Evolutionary conservation across 108 stramenopile species (phyloP), one percentile per base, ranked within the genome.

Genomic region (Nitzschia sp.): DNA sequence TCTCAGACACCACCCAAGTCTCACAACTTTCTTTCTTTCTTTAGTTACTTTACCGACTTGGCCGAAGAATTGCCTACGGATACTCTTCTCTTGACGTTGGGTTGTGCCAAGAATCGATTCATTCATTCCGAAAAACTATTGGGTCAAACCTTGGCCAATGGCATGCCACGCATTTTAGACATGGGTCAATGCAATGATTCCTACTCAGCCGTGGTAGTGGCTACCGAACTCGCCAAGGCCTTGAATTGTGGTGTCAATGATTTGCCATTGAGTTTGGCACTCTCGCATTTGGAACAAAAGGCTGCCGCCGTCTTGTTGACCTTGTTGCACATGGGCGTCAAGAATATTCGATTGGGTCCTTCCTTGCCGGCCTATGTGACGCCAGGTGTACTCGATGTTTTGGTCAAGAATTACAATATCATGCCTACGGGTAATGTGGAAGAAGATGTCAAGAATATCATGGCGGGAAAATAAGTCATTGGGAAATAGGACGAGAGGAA

Each of bases 161-260:
- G 88, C 15, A 78, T 94, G 70, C 90, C 93, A 0, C 81, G 93
- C 17, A 72, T 94, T 1, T 66, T 94, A 45, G 93, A 94, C 74
- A 89, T 92, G 87, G 93, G 93, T 32, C 93, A 94, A 64, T 91
- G 93, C 71, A 94, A 94, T 51, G 93, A 94, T 68, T 54, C 81
- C 1, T 94, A 89, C 66, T 79, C 84, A 27, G 93, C 93, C 45
- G 77, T 94, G 6, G 84, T 86, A 24, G 86, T 94, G 42, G 93
- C 93, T 9, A 78, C 79, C 1, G 93, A 88, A 77, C 83, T 94
- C 23, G 90, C 93, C 25, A 88, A 90, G 64, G 89, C 88, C 24
- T 62, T 90, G 49, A 63, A 82, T 38, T 85, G 83, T 54, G 60
- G 61, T 32, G 84, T 94, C 57, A 94, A 90, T 68, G 89, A 92